phyloP scores from a whole-genome alignment of 768 basidiomycete species.

The Termitomyces sp. region DNA sequence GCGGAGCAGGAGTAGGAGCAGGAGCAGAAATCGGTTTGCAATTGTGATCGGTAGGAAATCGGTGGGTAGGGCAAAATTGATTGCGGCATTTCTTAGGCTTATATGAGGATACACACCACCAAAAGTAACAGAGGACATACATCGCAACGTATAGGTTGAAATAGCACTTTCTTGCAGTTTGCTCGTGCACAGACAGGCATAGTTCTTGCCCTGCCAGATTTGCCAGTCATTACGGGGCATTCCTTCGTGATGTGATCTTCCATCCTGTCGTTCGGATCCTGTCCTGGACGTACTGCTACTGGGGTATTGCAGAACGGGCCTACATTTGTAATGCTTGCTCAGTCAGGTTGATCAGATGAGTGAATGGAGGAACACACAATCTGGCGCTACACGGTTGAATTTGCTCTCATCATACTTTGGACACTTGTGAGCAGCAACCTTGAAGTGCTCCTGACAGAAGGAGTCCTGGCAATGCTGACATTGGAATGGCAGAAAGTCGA shows the following conservation, averaged over 20 bases:
- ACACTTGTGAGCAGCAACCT: slow-evolving; percentile 64
- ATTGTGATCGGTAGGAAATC: slow-evolving; percentile 71
- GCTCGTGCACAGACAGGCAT: slow-evolving; percentile 56
- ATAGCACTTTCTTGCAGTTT: slow-evolving; percentile 71
- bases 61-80: slow-evolving; percentile 76
- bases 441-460: slow-evolving; percentile 81
- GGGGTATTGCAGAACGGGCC: slow-evolving; percentile 78
- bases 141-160: slow-evolving; percentile 69
- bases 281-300: slow-evolving; percentile 69
- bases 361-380: slow-evolving; percentile 43
- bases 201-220: slow-evolving; percentile 37
- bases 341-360: slow-evolving; percentile 2
- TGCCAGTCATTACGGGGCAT: slow-evolving; percentile 70
- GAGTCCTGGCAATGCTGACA: slow-evolving; percentile 72
- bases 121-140: slow-evolving; percentile 40
- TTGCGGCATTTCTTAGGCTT: slow-evolving; percentile 56
- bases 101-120: neutral
- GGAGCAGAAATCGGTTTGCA: slow-evolving; percentile 35
- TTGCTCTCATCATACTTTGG: slow-evolving; percentile 66
- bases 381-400: slow-evolving; percentile 72
- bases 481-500: slow-evolving; percentile 86
- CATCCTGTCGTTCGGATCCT: slow-evolving; percentile 82
- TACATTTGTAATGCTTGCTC: slow-evolving; percentile 19
- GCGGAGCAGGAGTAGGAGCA: slow-evolving; percentile 18
- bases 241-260: slow-evolving; percentile 66